These are phyloP conservation scores for Hypoxylon crocopeplum DNA, from an alignment of 495 filamentous ascomycete species.

Conservation along the genomic window DNA sequence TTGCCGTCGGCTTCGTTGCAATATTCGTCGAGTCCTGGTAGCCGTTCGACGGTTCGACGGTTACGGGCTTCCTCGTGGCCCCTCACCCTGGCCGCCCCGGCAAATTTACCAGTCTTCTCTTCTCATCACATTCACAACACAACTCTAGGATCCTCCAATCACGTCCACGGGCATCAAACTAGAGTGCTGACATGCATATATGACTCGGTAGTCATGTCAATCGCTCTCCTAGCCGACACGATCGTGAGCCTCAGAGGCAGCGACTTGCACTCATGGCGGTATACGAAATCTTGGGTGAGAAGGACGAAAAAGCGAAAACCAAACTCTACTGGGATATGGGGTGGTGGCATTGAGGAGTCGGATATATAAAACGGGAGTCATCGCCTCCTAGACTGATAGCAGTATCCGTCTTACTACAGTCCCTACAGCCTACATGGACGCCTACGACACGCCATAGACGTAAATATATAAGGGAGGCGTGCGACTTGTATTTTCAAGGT, in stretches of 20 bases:
- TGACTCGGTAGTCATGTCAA: constrained; percentile 2
- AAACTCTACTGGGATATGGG: constrained; percentile 1
- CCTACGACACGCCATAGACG: too few species aligned
- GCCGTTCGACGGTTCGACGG: too few species aligned
- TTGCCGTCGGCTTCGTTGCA: too few species aligned
- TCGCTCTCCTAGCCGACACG: not conserved
- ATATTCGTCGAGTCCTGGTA: not conserved
- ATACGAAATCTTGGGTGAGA: not conserved
- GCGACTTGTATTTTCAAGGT: too few species aligned
- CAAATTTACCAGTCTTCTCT: too few species aligned
- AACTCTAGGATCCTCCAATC: not conserved
- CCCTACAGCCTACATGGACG: too few species aligned
- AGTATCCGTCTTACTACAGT: too few species aligned
- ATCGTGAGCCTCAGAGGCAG: not conserved
- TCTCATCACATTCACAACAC: not conserved
- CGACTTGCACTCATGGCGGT: not conserved
- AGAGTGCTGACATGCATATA: not conserved
- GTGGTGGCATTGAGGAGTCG: not conserved
- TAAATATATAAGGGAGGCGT: too few species aligned
- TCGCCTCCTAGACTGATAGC: too few species aligned
- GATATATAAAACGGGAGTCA: too few species aligned
- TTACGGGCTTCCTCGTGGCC: too few species aligned
- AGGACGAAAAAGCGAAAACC: not conserved
- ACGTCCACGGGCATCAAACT: not conserved
- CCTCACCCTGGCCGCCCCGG: too few species aligned